A percentile compares a stretch with the other conserved stretches of the same genome.
These are phyloP conservation scores for Galerina sulciceps DNA, from an alignment of 768 basidiomycete species.

Conservation along the genomic window DNA sequence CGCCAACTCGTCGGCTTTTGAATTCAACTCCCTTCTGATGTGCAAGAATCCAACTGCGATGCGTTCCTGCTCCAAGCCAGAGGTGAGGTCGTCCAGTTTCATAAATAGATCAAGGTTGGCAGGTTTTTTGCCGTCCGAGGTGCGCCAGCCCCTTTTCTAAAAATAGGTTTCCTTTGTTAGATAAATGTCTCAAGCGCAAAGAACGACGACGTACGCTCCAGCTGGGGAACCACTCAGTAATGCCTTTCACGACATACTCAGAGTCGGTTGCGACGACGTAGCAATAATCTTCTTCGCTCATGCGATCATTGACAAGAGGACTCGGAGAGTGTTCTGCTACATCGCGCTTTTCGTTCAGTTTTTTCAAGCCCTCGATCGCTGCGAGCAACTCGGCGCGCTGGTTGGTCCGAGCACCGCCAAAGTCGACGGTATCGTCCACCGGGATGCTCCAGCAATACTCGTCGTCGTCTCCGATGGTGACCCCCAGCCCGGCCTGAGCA, in stretches of 20 bases:
- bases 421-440: background rate
- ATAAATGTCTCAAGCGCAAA: background rate
- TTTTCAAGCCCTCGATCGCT: background rate
- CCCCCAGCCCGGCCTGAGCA: background rate
- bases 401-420: background rate
- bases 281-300: background rate
- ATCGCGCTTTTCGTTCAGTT: background rate
- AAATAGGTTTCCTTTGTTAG: background rate
- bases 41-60: conserved; percentile 11
- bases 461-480: background rate
- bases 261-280: conserved; percentile 13
- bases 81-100: background rate
- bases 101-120: background rate
- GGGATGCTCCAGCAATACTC: background rate
- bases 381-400: conserved; percentile 20
- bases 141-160: background rate
- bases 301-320: too few relatives aligned
- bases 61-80: background rate
- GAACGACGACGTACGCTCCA: conserved; percentile 5
- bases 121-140: background rate
- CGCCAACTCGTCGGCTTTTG: conserved; percentile 5
- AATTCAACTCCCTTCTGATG: conserved; percentile 4
- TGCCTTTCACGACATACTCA: conserved; percentile 12
- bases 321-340: background rate
- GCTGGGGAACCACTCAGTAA: conserved; percentile 12